Conservation (phyloP, 2,329 filamentous ascomycete species). For the Microsporum ferrugineum region DNA sequence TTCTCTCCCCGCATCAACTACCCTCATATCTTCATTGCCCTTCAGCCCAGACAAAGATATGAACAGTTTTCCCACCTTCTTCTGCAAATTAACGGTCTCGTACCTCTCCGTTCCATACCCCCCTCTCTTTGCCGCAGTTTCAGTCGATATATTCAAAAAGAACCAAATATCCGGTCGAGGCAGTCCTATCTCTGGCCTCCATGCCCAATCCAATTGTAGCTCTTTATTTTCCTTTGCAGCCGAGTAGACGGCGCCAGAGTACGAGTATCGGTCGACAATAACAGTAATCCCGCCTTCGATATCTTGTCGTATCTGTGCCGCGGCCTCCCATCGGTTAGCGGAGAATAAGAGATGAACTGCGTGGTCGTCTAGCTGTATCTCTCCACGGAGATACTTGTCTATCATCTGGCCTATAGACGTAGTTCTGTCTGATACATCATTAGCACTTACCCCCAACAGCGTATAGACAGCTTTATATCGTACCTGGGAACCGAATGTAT, state of each 20-base stretch:
- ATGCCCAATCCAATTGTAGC: conserved; percentile 66
- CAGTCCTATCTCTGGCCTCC: conserved; percentile 71
- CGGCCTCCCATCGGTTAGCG: conserved; percentile 76
- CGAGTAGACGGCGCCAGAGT: conserved; percentile 86
- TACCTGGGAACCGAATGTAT: conserved; percentile 57
- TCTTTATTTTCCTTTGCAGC: conserved; percentile 69
- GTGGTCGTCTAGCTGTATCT: conserved; percentile 68
- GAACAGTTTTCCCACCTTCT: conserved; percentile 64
- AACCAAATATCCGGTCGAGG: conserved; percentile 78
- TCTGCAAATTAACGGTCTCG: conserved; percentile 73
- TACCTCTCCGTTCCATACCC: conserved; percentile 85
- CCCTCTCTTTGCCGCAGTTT: conserved; percentile 61
- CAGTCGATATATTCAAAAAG: conserved; percentile 71
- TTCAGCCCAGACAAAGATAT: conserved; percentile 39
- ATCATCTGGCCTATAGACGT: conserved; percentile 84
- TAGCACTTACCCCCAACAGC: neutral
- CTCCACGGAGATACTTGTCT: conserved; percentile 63
- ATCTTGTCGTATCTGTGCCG: conserved; percentile 31
- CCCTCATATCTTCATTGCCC: conserved; percentile 42
- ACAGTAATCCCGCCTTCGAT: conserved; percentile 60
- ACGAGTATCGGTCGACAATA: conserved; percentile 86
- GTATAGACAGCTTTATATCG: neutral
- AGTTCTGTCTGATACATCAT: conserved; percentile 51
- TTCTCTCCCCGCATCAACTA: conserved; percentile 44
- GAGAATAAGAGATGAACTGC: conserved; percentile 83